Evolutionary conservation across 1,139 yeast genomes (phyloP), one percentile per base, ranked within the genome.

Genomic region (Sugiyamaella sp.): DNA sequence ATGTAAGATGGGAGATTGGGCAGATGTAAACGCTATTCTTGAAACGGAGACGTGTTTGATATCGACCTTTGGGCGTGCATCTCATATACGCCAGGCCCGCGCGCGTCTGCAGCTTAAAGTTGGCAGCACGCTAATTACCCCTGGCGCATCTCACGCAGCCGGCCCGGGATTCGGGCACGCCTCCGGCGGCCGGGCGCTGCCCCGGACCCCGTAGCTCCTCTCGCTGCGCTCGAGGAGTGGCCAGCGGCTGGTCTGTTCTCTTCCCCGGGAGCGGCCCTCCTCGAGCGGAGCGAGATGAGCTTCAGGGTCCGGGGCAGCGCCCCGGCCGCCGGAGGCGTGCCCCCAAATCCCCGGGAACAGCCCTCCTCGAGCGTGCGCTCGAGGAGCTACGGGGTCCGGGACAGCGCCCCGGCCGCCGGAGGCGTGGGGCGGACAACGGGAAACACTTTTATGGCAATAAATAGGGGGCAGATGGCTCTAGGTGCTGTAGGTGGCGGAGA

Each of bases 1-100:
- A 6, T 39, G 43, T 39, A 9, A 39, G 43, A 39, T 39, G 43
- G 8, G 29, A 24, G 14, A 10, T 20, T 39, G 20, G 16, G 16
- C 4, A 35, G n/a, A 12, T 35, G 35, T 29, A 29, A 35, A 21
- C 29, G 8, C n/a, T 29, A 29, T 29, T 12, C 35, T 29, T 39
- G 43, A 39, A 24, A 39, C 17, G 43, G 43, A 39, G 43, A 39
- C 43, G 43, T 39, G 43, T 39, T 21, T 39, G 41, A 38, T 22
- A 10, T 38, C 17, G 41, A n/a, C 24, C n/a, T 12, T 29, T 29
- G 8, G 14, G 35, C n/a, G 35, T 29, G 35, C 35, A 29, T 29
- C 8, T 29, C 14, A n/a, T n/a, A n/a, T n/a, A n/a, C n/a, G n/a
- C n/a, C 29, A 4, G n/a, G 35, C 14, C 35, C 35, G 35, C 35